Percentiles rank a stretch among this genome's conserved stretches.
phyloP scores from a whole-genome alignment of 2,329 filamentous ascomycete genomes.

The Diaporthe ampelina region DNA sequence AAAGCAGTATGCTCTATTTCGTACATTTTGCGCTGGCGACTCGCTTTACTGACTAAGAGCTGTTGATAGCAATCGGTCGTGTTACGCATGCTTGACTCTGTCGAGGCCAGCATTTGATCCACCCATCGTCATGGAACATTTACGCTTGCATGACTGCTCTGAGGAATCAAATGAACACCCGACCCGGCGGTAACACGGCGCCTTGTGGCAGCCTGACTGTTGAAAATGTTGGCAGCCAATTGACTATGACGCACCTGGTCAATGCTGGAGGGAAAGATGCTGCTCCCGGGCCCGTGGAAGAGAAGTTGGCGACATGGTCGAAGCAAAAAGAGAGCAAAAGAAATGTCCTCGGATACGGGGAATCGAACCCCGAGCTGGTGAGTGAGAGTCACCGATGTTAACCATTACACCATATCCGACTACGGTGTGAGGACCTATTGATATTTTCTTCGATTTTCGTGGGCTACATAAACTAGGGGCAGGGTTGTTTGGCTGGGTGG shows the following conservation, averaged over 20 bases:
- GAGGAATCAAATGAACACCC: background rate
- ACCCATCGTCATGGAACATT: background rate
- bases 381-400: constrained; percentile 42
- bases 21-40: background rate
- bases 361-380: constrained; percentile 42
- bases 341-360: constrained; percentile 39
- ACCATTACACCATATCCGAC: constrained; percentile 42
- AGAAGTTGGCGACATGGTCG: background rate
- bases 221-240: background rate
- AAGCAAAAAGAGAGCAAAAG: background rate
- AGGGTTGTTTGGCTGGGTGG: background rate
- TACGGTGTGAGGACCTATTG: constrained; percentile 23
- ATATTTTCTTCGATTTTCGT: background rate
- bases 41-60: constrained; percentile 1
- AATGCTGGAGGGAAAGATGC: background rate
- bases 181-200: background rate
- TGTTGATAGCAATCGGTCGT: background rate
- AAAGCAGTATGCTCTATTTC: background rate
- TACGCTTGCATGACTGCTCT: background rate
- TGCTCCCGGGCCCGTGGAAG: background rate
- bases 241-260: background rate
- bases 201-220: background rate
- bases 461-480: constrained; percentile 23
- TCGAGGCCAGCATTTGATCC: background rate
- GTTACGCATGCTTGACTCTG: constrained; percentile 11